phyloP scores from a whole-genome alignment of 192 early-diverging fungal genomes.

The Coemansia sp. region DNA sequence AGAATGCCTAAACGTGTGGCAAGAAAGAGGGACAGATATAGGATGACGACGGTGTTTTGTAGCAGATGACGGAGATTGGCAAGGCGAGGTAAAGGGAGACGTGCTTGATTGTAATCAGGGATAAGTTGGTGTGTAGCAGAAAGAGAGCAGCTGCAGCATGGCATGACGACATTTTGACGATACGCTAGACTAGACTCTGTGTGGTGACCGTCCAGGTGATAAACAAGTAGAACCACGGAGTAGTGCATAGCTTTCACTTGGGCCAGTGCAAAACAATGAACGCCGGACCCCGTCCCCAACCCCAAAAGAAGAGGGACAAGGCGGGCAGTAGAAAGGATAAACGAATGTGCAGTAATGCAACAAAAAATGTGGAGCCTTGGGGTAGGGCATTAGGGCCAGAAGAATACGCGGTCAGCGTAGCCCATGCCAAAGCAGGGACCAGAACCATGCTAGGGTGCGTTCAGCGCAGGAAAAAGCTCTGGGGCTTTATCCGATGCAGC shows the following conservation, averaged over 20 bases:
- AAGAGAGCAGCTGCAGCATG: neutral
- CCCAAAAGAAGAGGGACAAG: neutral
- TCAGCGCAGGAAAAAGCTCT: neutral
- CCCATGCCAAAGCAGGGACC: neutral
- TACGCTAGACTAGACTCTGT: neutral
- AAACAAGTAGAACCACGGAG: neutral
- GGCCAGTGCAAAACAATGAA: neutral
- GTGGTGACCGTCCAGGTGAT: neutral
- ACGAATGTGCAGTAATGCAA: neutral
- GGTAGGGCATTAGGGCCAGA: neutral
- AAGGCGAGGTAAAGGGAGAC: slow-evolving; percentile 1
- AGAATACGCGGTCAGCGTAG: neutral
- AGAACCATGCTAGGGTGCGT: neutral
- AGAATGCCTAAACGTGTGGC: slow-evolving; percentile 36
- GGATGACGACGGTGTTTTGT: slow-evolving; percentile 3
- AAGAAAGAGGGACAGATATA: neutral
- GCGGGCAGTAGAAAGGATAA: neutral
- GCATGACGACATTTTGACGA: slow-evolving; percentile 5
- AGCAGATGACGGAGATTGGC: slow-evolving; percentile 5
- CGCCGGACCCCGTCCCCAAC: neutral
- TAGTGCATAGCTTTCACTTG: neutral
- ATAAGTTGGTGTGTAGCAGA: slow-evolving; percentile 1
- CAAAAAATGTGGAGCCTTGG: neutral
- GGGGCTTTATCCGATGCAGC: neutral
- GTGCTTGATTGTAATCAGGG: neutral